Conservation (phyloP, 176 grass and related monocot species). For the Carex myosuroides region DNA sequence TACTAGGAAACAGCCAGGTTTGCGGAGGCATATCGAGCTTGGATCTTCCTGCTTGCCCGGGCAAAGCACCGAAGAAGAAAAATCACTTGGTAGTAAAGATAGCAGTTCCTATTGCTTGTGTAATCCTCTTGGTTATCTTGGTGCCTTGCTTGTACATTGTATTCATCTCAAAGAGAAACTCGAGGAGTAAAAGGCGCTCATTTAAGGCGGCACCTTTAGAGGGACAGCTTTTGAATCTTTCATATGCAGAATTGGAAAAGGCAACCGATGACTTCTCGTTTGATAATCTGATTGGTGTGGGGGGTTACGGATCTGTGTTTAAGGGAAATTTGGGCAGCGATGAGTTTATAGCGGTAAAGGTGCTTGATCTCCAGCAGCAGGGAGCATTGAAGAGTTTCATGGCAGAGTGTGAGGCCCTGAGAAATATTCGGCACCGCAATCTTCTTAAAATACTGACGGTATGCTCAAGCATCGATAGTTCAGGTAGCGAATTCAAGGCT, state of each 20-base stretch:
- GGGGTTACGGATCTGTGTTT: slow-evolving; percentile 37
- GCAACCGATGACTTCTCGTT: slow-evolving; percentile 39
- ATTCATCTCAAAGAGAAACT: neutral
- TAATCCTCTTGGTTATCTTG: slow-evolving; percentile 18
- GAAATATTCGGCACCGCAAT: slow-evolving; percentile 40
- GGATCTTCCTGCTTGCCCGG: slow-evolving; percentile 1
- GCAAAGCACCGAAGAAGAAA: neutral
- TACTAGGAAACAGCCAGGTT: slow-evolving; percentile 13
- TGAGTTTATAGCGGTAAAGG: slow-evolving; percentile 39
- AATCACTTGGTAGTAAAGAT: slow-evolving; percentile 7
- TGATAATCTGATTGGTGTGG: slow-evolving; percentile 34
- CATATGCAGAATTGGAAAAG: slow-evolving; percentile 33
- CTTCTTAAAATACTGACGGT: slow-evolving; percentile 39
- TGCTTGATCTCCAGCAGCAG: slow-evolving; percentile 25
- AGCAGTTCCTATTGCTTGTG: slow-evolving; percentile 1
- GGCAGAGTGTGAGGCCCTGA: slow-evolving; percentile 41
- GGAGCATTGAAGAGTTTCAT: slow-evolving; percentile 38
- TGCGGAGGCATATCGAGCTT: slow-evolving; percentile 25
- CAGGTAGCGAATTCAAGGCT: slow-evolving; percentile 42
- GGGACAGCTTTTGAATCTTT: slow-evolving; percentile 28
- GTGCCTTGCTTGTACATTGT: neutral
- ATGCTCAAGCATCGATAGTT: slow-evolving; percentile 34
- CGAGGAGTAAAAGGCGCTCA: neutral
- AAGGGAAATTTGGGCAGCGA: slow-evolving; percentile 26
- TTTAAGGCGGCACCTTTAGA: neutral